Percentiles rank a stretch among this genome's conserved stretches.
phyloP scores from a whole-genome alignment of 2,329 filamentous ascomycete species.

The Onygena corvina region DNA sequence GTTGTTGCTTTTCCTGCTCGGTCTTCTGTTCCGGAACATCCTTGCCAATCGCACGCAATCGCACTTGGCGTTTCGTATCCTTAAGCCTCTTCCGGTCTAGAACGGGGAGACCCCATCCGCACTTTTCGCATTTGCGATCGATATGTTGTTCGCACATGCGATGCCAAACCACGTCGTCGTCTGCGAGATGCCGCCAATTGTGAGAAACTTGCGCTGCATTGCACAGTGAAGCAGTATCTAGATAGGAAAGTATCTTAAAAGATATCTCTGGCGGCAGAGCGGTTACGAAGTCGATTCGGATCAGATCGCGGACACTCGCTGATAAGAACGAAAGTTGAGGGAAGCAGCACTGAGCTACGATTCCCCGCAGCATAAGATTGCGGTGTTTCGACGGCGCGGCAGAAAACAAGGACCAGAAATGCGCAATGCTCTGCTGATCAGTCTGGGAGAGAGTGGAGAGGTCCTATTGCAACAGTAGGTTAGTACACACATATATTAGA shows the following conservation, averaged over 20 bases:
- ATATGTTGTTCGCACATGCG: constrained; percentile 98
- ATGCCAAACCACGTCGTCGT: constrained; percentile 96
- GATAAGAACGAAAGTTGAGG: constrained; percentile 90
- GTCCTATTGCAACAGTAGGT: constrained; percentile 43
- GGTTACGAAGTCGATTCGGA: constrained; percentile 92
- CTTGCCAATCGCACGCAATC: constrained; percentile 40
- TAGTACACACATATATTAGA: background rate
- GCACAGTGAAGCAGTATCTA: constrained; percentile 88
- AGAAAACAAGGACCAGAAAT: constrained; percentile 96
- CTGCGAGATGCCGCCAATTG: constrained; percentile 78
- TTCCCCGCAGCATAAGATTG: constrained; percentile 90
- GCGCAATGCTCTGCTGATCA: constrained; percentile 90
- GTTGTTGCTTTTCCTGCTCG: constrained; percentile 29
- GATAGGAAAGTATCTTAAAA: constrained; percentile 82
- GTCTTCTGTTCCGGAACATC: background rate
- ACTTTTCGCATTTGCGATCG: constrained; percentile 84
- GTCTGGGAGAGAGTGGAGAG: constrained; percentile 67
- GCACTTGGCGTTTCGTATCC: constrained; percentile 75
- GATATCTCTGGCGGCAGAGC: constrained; percentile 82
- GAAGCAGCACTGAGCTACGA: constrained; percentile 94
- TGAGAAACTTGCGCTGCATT: constrained; percentile 90
- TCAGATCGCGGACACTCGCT: constrained; percentile 78
- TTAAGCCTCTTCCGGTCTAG: constrained; percentile 78
- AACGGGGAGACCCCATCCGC: constrained; percentile 85
- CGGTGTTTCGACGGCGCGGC: constrained; percentile 87